Base-by-base conservation (phyloP, 1,139 yeast species). In the Pneumocystis sp. region DNA sequence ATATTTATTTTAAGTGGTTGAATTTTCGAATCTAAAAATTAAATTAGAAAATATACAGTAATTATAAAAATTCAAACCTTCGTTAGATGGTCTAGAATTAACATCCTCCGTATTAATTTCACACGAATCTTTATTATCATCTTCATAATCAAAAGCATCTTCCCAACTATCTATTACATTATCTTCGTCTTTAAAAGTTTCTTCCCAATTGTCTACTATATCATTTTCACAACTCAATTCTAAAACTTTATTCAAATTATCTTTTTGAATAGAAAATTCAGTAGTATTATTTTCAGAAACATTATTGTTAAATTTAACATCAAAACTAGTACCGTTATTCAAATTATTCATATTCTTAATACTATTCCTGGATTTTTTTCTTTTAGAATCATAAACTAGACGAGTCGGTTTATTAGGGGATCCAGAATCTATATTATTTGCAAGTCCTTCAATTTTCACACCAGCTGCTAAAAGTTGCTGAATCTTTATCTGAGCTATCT, bases 401-500 rank as follows among this genome's bases (percentile, higher is more conserved):
- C 83, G 86, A 79, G 86, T 87, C 64, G 89, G 83, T 72, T 85
- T 85, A 56, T 10, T 7, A 25, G 77, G 75, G 12, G 73, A 76
- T 29, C 71, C 79, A 4, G 74, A 73, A 31, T 71, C 71, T 40
- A 72, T 57, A 25, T 68, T 66, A 31, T 63, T 67, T 35, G 75
- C 72, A 69, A 90, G 81, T 67, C 93, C 97, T 59, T 89, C 87
- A 70, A 91, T 89, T 65, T 89, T 82, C 25, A 37, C 45, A 70
- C 91, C 88, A 40, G 89, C 79, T 67, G 86, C 86, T 70, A 93
- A 81, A 70, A 93, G 81, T 72, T 87, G 93, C 71, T 88, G 86
- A 76, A 96, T 88, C 79, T 97, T 89, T 75, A 88, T 87, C 74
- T 93, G 97, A 73, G 86, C 84, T 63, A 86, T 77, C 67, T 85